Percentiles rank a stretch among this genome's conserved stretches.
These are phyloP conservation scores for Coemansia sp. DNA, from an alignment of 192 early-diverging fungal genomes.

Conservation along the genomic window DNA sequence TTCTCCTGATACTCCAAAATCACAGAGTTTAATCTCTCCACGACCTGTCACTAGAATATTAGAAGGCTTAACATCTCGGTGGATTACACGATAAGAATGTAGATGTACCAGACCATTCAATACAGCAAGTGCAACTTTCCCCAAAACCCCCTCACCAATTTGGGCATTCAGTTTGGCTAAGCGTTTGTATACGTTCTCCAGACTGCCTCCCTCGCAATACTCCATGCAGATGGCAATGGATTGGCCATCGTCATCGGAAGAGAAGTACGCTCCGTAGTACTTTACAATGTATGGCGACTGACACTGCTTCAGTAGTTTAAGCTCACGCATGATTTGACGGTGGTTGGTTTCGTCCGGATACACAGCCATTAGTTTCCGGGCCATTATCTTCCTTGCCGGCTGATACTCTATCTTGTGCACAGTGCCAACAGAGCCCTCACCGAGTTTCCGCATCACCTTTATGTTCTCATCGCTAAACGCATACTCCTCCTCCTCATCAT, in stretches of 20 bases:
- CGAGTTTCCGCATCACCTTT: conserved; percentile 71
- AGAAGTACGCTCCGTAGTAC: conserved; percentile 89
- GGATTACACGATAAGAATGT: conserved; percentile 83
- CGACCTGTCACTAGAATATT: conserved; percentile 89
- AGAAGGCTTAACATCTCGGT: conserved; percentile 97
- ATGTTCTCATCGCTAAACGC: conserved; percentile 66
- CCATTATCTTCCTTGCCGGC: conserved; percentile 80
- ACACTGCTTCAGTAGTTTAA: conserved; percentile 85
- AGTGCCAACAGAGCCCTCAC: conserved; percentile 91
- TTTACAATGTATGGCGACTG: conserved; percentile 91
- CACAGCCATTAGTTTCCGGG: conserved; percentile 78
- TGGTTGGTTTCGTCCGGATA: conserved; percentile 69
- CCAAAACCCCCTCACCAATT: conserved; percentile 88
- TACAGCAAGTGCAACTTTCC: conserved; percentile 87
- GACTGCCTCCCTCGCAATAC: conserved; percentile 90
- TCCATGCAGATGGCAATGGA: conserved; percentile 95
- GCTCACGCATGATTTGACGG: conserved; percentile 86
- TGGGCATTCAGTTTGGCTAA: conserved; percentile 64
- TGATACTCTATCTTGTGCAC: conserved; percentile 83
- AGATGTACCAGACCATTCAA: conserved; percentile 89
- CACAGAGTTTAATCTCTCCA: conserved; percentile 94
- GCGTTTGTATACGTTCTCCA: conserved; percentile 88
- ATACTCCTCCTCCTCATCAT: conserved; percentile 44
- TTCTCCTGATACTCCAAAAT: conserved; percentile 96
- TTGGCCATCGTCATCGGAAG: conserved; percentile 70